Conservation (phyloP, 73 alveolate genomes). For the Effrenium voratum region DNA sequence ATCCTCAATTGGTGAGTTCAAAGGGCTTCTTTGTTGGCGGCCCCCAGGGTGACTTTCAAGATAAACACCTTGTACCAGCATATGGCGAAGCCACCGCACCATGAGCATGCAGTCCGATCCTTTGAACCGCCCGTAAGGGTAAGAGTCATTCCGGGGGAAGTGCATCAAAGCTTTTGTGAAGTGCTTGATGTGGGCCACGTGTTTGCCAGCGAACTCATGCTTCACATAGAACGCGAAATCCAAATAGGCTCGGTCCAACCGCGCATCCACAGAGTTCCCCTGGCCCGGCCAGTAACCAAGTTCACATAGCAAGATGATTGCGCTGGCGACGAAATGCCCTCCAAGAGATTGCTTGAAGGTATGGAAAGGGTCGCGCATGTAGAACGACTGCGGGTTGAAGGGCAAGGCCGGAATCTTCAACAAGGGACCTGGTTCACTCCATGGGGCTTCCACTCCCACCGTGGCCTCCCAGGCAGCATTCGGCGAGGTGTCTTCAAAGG, state of each 20-base stretch:
- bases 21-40: not conserved
- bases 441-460: not conserved
- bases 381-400: not conserved
- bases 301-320: constrained; percentile 5
- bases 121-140: constrained; percentile 34
- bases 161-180: constrained; percentile 51
- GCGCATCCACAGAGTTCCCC: not conserved
- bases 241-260: not conserved
- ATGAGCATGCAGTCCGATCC: constrained; percentile 43
- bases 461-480: not conserved
- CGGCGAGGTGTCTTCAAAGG: not conserved
- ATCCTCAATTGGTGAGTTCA: not conserved
- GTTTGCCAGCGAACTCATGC: constrained; percentile 21
- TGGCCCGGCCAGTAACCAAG: constrained; percentile 3
- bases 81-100: constrained; percentile 34
- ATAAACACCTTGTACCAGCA: not conserved
- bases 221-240: constrained; percentile 19
- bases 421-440: not conserved
- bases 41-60: not conserved
- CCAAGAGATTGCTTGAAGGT: constrained; percentile 54
- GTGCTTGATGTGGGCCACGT: constrained; percentile 12
- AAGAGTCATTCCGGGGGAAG: not conserved
- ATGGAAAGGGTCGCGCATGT: constrained; percentile 6
- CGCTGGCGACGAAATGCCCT: not conserved
- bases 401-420: not conserved